Evolutionary conservation across 768 basidiomycete species (phyloP), one percentile per base, ranked within the genome.

Genomic region (Macrolepiota dolichaula): DNA sequence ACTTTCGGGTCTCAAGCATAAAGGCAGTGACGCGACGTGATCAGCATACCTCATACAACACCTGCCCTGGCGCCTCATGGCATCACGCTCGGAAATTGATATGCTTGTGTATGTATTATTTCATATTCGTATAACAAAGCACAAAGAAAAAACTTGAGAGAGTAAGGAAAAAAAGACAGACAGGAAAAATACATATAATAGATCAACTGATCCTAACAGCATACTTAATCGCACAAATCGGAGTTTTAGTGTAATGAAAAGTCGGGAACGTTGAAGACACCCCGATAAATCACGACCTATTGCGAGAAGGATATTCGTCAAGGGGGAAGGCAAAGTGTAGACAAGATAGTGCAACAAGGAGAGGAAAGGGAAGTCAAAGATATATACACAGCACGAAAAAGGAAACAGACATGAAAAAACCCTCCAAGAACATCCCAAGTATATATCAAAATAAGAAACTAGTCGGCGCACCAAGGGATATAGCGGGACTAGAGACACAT

Each of bases 141-240:
- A 67, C 65, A 64, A 62, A 63, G 65, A 55, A 66, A 55, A 66
- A 61, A 53, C 62, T 61, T 29, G 55, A 58, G 57, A 60, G 62
- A 46, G 68, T 64, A 65, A 67, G 52, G 62, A 49, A 62, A 64
- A 64, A 56, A 57, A 63, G 64, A 63, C 55, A 19, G 52, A 61
- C 35, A 64, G 32, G 17, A 37, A 53, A 54, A 60, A 44, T 60
- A 60, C 51, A 53, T 54, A 60, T 52, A 60, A 60, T 54, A 65
- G 63, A 69, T 59, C 59, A 61, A 63, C 55, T 54, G 60, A 51
- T 63, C 68, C 17, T 25, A 49, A 24, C 47, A 24, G 22, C 42
- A 65, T 63, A 67, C 66, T 67, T 70, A 70, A 71, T 70, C 70
- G 69, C 68, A 68, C 68, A 72, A 70, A 70, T 63, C 65, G 68